Conservation (phyloP, 2,329 filamentous ascomycete genomes). For the Apiospora rasikravindrae region DNA sequence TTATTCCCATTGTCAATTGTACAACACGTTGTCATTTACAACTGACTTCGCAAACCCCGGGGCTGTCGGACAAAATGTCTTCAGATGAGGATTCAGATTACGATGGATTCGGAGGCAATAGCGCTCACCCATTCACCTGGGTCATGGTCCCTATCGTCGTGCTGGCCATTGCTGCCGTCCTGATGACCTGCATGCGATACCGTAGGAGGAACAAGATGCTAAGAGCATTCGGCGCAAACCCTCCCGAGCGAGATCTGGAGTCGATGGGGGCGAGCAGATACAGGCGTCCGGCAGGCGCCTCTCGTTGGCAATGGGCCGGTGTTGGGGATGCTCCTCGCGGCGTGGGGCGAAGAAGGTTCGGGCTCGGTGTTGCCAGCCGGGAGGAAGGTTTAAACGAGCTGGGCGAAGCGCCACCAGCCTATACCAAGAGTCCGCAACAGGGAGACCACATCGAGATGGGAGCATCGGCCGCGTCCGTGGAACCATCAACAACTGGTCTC, state of each 20-base stretch:
- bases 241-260: constrained; percentile 30
- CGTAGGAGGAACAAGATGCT: constrained; percentile 29
- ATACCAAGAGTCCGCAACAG: constrained; percentile 31
- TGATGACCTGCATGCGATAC: constrained; percentile 35
- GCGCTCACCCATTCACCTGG: constrained; percentile 31
- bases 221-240: background rate
- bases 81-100: background rate
- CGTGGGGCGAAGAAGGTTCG: constrained; percentile 22
- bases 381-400: constrained; percentile 41
- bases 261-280: constrained; percentile 25
- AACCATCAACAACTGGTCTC: background rate
- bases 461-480: background rate
- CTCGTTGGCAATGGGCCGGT: constrained; percentile 23
- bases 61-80: background rate
- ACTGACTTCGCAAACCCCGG: background rate
- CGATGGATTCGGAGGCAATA: background rate
- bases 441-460: constrained; percentile 22
- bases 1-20: background rate
- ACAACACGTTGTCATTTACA: background rate
- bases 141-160: constrained; percentile 38
- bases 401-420: constrained; percentile 40
- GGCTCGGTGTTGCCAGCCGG: constrained; percentile 29
- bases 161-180: constrained; percentile 32
- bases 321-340: constrained; percentile 16
- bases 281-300: constrained; percentile 23